These are phyloP conservation scores for Microbotryomycetes sp. DNA, from an alignment of 1,284 basidiomycete species.

Conservation along the genomic window DNA sequence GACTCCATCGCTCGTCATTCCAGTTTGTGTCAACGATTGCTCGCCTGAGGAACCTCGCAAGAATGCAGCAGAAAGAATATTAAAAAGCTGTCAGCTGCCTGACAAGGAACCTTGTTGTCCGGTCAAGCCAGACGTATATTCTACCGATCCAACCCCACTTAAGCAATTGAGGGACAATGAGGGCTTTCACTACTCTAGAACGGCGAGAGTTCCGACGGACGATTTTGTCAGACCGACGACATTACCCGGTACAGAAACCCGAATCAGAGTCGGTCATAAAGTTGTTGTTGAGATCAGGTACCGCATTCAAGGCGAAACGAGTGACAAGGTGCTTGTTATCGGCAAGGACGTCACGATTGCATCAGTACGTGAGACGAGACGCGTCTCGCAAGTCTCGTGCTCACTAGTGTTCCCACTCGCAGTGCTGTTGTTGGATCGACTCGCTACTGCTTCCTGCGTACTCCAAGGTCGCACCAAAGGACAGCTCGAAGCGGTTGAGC, in stretches of 20 bases:
- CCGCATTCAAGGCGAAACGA: background rate
- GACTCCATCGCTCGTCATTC: background rate
- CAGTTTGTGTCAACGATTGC: background rate
- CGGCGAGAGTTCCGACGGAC: constrained; percentile 21
- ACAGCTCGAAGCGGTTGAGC: background rate
- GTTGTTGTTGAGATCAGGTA: constrained; percentile 19
- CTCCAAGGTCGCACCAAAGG: background rate
- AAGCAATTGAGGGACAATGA: background rate
- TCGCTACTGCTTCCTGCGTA: constrained; percentile 19
- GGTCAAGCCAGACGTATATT: background rate
- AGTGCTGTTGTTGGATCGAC: constrained; percentile 22
- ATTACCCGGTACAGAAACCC: constrained; percentile 7
- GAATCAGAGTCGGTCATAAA: constrained; percentile 17
- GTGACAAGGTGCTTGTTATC: constrained; percentile 15
- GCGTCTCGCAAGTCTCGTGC: background rate
- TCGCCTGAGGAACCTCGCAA: background rate
- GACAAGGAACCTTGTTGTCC: background rate
- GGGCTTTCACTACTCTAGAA: constrained; percentile 15
- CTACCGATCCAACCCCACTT: constrained; percentile 13
- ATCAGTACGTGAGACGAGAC: constrained; percentile 2
- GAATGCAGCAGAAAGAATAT: background rate
- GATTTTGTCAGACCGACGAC: constrained; percentile 24
- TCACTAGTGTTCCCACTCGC: background rate
- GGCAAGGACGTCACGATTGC: constrained; percentile 16
- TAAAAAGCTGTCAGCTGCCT: background rate